A percentile compares a stretch with the other conserved stretches of the same genome.
phyloP scores from a whole-genome alignment of 768 basidiomycete species.

The Lactifluus rugatus region DNA sequence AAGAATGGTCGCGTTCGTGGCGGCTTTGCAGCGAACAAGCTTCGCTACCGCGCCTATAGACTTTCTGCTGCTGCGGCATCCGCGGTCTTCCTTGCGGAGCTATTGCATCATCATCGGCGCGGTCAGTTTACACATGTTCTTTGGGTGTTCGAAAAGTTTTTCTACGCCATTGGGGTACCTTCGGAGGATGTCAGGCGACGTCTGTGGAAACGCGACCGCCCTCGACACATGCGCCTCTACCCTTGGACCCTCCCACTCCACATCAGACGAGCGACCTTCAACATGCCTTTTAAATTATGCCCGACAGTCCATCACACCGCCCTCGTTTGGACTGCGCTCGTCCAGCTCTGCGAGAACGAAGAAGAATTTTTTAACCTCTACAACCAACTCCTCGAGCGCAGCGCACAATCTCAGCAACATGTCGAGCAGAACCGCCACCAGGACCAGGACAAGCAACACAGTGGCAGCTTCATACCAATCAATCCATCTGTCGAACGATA shows the following conservation, averaged over 20 bases:
- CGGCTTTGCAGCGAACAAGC: not conserved
- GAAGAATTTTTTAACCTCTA: conserved; percentile 33
- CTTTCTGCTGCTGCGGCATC: not conserved
- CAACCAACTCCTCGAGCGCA: conserved; percentile 28
- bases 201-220: conserved; percentile 4
- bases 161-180: conserved; percentile 46
- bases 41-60: conserved; percentile 8
- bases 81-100: conserved; percentile 22
- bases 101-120: conserved; percentile 19
- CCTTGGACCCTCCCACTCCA: conserved; percentile 26
- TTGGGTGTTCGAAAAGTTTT: conserved; percentile 40
- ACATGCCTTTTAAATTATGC: conserved; percentile 24
- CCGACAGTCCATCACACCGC: conserved; percentile 28
- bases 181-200: not conserved
- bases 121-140: conserved; percentile 12
- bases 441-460: no score
- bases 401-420: not conserved
- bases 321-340: conserved; percentile 29
- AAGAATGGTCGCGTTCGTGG: conserved; percentile 7
- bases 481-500: conserved; percentile 9
- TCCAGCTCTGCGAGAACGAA: conserved; percentile 19
- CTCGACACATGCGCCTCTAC: not conserved
- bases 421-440: not conserved
- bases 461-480: not conserved
- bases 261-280: conserved; percentile 19